Evolutionary conservation across 1,284 basidiomycete genomes (phyloP).

Genomic region (Trichosporon sp.): DNA sequence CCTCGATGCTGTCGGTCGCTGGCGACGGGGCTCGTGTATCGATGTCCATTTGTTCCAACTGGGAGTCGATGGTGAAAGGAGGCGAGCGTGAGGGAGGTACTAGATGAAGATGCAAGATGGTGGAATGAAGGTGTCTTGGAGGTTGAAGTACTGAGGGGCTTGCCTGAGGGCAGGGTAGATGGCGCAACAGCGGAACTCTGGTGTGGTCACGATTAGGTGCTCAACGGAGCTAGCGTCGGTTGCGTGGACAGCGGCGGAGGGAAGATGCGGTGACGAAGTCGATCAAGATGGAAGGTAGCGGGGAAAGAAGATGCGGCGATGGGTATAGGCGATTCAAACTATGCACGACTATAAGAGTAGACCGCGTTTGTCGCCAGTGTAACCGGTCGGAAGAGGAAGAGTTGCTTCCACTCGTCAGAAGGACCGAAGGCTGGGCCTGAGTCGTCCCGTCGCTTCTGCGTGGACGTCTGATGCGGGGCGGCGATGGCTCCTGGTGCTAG

Average conservation of each 20-base stretch:
- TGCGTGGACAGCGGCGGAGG: no score
- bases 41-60: neutral
- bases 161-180: neutral
- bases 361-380: no score
- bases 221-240: neutral
- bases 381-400: neutral
- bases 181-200: neutral
- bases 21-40: slow-evolving; percentile 13
- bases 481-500: no score
- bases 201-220: neutral
- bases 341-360: neutral
- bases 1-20: neutral
- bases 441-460: neutral
- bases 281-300: neutral
- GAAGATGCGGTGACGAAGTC: neutral
- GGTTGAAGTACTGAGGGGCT: neutral
- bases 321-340: no score
- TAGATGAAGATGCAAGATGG: no score
- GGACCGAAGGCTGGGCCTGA: slow-evolving; percentile 4
- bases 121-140: neutral
- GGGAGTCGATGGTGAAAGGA: neutral
- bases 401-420: slow-evolving; percentile 8
- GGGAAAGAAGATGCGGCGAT: neutral
- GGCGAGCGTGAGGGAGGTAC: no score
- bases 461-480: neutral